A percentile compares a stretch with the other conserved stretches of the same genome.
These are phyloP conservation scores for Pseudonitzschia pungens DNA, from an alignment of 108 stramenopile genomes.

Conservation along the genomic window DNA sequence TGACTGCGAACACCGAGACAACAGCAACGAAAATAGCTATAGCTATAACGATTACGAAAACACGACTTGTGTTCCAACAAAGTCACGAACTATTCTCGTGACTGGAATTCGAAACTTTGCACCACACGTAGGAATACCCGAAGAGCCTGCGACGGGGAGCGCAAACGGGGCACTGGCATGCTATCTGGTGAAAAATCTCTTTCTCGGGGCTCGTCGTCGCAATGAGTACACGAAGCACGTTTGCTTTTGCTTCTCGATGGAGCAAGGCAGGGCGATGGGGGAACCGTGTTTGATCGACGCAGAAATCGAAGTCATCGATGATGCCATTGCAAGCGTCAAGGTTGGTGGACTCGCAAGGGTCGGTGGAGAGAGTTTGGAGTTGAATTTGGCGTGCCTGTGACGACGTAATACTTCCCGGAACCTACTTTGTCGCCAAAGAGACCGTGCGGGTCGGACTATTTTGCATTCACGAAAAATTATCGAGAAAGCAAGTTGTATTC, in stretches of 20 bases:
- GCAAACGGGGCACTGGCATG: slow-evolving; percentile 1
- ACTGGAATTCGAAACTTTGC: slow-evolving; percentile 5
- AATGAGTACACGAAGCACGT: background rate
- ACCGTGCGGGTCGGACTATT: no score
- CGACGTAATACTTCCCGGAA: background rate
- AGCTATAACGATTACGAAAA: background rate
- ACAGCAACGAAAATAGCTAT: no score
- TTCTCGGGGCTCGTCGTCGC: background rate
- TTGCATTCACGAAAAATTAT: no score
- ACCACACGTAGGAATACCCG: background rate
- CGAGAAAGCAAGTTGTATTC: no score
- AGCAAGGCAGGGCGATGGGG: slow-evolving; percentile 4
- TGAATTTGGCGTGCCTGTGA: background rate
- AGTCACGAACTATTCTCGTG: background rate
- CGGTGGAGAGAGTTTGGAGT: background rate
- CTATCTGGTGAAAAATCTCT: background rate
- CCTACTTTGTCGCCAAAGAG: background rate
- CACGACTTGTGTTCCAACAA: background rate
- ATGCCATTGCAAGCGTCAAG: background rate
- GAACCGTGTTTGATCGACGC: slow-evolving; percentile 7
- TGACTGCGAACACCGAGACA: background rate
- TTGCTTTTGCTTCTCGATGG: background rate
- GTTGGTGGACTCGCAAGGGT: slow-evolving; percentile 2
- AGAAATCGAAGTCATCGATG: background rate
- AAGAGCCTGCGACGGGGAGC: slow-evolving; percentile 2